Conservation (phyloP, 768 basidiomycete species). For the Tulasnella sp. region DNA sequence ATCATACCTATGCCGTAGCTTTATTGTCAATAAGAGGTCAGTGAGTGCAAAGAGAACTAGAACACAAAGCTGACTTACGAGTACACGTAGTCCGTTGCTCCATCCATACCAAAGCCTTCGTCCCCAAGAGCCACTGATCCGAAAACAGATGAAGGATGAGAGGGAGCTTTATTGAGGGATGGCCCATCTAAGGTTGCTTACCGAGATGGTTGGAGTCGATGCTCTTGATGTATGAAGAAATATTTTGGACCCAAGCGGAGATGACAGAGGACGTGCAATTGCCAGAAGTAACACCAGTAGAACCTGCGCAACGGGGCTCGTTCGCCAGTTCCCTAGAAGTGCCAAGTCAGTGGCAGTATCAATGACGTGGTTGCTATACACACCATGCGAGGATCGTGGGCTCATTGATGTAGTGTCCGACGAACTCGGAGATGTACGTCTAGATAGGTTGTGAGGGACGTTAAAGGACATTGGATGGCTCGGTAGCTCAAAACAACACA, state of each 20-base stretch:
- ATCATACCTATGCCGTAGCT: not conserved
- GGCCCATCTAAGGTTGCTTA: not conserved
- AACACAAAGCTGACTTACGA: slow-evolving; percentile 33
- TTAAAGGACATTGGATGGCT: too few relatives aligned
- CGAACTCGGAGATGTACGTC: slow-evolving; percentile 41
- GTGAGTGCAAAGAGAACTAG: too few relatives aligned
- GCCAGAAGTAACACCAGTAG: slow-evolving; percentile 29
- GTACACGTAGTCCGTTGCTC: slow-evolving; percentile 40
- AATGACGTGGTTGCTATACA: not conserved
- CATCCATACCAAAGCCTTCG: slow-evolving; percentile 48
- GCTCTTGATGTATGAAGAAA: slow-evolving; percentile 53
- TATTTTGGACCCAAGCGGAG: slow-evolving; percentile 42
- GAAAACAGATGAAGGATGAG: not conserved
- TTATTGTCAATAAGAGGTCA: too few relatives aligned
- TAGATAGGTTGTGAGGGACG: too few relatives aligned
- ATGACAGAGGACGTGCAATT: slow-evolving; percentile 44
- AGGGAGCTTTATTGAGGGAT: not conserved
- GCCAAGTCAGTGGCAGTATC: not conserved
- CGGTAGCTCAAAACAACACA: not conserved
- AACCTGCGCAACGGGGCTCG: slow-evolving; percentile 29
- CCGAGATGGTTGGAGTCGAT: slow-evolving; percentile 52
- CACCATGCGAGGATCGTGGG: slow-evolving; percentile 27
- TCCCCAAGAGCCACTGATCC: slow-evolving; percentile 48
- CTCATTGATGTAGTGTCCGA: slow-evolving; percentile 44
- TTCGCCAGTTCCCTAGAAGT: slow-evolving; percentile 45